Base-by-base conservation (phyloP, 306 rosid genomes). In the Boehmeria nivea region DNA sequence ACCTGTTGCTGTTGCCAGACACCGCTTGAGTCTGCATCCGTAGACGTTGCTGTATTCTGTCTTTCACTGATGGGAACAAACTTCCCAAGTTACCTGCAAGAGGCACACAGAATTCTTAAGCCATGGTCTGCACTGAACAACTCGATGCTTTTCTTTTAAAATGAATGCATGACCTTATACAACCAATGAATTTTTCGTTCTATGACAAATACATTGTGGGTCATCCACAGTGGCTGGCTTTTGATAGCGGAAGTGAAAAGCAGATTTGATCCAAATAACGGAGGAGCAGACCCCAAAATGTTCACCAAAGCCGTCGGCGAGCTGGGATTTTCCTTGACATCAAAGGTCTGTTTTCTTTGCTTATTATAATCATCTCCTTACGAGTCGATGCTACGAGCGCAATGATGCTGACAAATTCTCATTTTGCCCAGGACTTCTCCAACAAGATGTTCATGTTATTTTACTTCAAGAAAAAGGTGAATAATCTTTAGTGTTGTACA, bases 241-340 rank as follows among this genome's bases (percentile, higher is more conserved):
- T 68, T 90, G 79, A 90, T 87, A 72, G 86, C 95, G 38, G 98
- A 90, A 87, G 98, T 90, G 2, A 91, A 80, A 70, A 90, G 98
- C 74, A 78, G 95, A 74, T 84, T 90, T 61, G 98, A 87, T 74
- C 86, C 89, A 54, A 80, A 68, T 26, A 87, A 66, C 10, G 94
- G 94, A 59, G 98, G 94, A 74, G 96, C 98, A 28, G 93, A 91
- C 38, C 95, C 96, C 11, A 71, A 78, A 38, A 75, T 62, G 58
- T 87, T 91, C 38, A 64, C 83, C 50, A 83, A 57, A 40, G 91
- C 95, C 26, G 62, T 82, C 26, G 78, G 76, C 39, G 85, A 84
- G 64, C 78, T 91, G 44, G 96, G 98, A 60, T 87, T 84, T 74
- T 60, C 65, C 61, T 70, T 78, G 6, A 76, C 63, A 37, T 70